Conservation (phyloP, 1,284 basidiomycete species). For the Laetiporus sulphureus region DNA sequence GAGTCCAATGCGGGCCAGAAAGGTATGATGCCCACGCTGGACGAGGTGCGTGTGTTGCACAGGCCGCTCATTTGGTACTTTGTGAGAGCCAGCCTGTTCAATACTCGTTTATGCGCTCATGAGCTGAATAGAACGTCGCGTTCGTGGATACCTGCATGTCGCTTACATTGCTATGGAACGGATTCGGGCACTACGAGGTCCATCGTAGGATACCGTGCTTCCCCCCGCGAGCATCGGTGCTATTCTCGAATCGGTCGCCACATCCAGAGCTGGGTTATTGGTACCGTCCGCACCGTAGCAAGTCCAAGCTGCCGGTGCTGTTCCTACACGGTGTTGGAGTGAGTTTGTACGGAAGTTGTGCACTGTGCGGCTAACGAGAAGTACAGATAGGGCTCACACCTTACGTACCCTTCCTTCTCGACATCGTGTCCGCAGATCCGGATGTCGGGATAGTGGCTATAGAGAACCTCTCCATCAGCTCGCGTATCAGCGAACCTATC, state of each 20-base stretch:
- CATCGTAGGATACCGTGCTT: neutral
- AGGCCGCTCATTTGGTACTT: constrained; percentile 50
- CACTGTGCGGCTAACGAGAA: too few species aligned
- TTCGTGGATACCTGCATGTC: neutral
- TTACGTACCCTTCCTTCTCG: constrained; percentile 38
- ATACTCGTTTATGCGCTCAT: neutral
- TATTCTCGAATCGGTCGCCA: constrained; percentile 33
- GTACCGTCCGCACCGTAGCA: constrained; percentile 42
- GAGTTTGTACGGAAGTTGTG: constrained; percentile 17
- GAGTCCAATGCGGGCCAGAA: constrained; percentile 27
- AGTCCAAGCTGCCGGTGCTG: constrained; percentile 36
- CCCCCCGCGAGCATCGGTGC: constrained; percentile 28
- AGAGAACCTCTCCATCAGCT: constrained; percentile 44
- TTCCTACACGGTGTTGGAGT: constrained; percentile 58
- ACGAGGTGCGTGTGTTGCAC: constrained; percentile 42
- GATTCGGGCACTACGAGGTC: neutral
- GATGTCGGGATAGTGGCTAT: constrained; percentile 42
- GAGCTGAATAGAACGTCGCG: neutral
- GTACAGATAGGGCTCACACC: neutral
- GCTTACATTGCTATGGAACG: neutral
- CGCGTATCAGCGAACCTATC: constrained; percentile 39
- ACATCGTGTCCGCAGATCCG: constrained; percentile 27
- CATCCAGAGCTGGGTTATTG: constrained; percentile 43
- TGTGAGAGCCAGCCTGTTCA: neutral
- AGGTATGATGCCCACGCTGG: constrained; percentile 42